These are phyloP conservation scores for Yarrowia divulgata DNA, from an alignment of 805 yeast species.

Conservation along the genomic window DNA sequence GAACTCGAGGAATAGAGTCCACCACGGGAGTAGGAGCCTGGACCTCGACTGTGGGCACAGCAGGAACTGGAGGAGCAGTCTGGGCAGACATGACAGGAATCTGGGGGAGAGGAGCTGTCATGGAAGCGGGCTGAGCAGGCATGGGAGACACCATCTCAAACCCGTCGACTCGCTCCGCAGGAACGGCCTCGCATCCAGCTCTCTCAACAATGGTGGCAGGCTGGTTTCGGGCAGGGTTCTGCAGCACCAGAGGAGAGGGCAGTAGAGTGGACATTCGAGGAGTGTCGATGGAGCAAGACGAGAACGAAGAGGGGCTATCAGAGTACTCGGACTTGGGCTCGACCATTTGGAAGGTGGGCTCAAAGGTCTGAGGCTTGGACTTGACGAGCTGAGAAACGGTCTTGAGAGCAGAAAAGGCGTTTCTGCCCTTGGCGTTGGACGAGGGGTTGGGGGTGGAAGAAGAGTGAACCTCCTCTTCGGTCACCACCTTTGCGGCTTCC, in stretches of 20 bases:
- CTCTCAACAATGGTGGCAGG: background rate
- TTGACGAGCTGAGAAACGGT: slow-evolving; percentile 29
- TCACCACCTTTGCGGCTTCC: background rate
- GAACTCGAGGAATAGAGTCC: background rate
- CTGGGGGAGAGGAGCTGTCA: slow-evolving; percentile 6
- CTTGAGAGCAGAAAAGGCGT: slow-evolving; percentile 23
- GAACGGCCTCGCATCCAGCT: background rate
- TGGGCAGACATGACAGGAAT: background rate
- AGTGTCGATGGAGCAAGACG: slow-evolving; percentile 18
- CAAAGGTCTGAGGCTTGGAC: slow-evolving; percentile 12
- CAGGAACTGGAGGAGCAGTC: background rate
- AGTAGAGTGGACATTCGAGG: slow-evolving; percentile 28
- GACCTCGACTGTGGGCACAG: slow-evolving; percentile 9
- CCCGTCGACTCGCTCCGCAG: slow-evolving; percentile 10
- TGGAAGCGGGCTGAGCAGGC: background rate
- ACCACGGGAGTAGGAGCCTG: slow-evolving; percentile 23
- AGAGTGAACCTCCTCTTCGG: too few relatives aligned
- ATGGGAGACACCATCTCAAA: slow-evolving; percentile 15
- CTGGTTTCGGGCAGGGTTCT: slow-evolving; percentile 22
- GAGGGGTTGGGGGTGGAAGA: too few relatives aligned
- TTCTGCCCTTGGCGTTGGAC: background rate
- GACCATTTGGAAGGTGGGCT: slow-evolving; percentile 38
- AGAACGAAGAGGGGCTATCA: slow-evolving; percentile 4
- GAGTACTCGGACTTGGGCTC: slow-evolving; percentile 15
- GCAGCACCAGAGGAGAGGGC: slow-evolving; percentile 27